A percentile compares a stretch with the other conserved stretches of the same genome.
Evolutionary conservation across 306 rosid genomes (phyloP).

Genomic region (Urtica urens): DNA sequence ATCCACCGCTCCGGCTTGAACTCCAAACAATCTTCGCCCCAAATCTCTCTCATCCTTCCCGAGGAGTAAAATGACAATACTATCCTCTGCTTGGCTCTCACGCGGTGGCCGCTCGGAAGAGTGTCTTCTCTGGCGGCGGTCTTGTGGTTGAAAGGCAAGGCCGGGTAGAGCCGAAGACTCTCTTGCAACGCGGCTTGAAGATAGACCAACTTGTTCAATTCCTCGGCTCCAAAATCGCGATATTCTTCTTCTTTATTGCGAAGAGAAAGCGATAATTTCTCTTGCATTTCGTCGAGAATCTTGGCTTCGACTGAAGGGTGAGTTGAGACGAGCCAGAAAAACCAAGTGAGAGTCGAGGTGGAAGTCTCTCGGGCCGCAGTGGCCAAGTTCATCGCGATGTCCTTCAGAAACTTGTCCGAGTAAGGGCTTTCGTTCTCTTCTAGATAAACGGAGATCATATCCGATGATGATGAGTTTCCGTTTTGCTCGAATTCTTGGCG

Average conservation of each 20-base stretch:
- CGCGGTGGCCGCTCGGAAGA: too few relatives aligned
- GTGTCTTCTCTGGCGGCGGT: too few relatives aligned
- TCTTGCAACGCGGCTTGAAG: constrained; percentile 46
- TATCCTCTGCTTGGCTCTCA: too few relatives aligned
- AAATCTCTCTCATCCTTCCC: constrained; percentile 25
- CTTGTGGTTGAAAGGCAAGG: constrained; percentile 20
- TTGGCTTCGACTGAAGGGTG: constrained; percentile 11
- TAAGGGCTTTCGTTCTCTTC: not conserved
- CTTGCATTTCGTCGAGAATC: constrained; percentile 19
- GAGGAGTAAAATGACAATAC: too few relatives aligned
- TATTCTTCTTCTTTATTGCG: too few relatives aligned
- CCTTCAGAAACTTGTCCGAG: constrained; percentile 19
- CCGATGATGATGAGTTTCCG: not conserved
- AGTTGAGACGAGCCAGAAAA: constrained; percentile 16
- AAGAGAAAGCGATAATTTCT: not conserved
- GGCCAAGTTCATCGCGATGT: constrained; percentile 8
- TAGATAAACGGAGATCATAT: constrained; percentile 16
- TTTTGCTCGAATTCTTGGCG: not conserved
- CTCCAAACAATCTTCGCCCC: constrained; percentile 47
- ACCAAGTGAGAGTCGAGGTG: constrained; percentile 15
- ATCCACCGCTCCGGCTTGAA: constrained; percentile 69
- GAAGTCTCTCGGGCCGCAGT: constrained; percentile 16
- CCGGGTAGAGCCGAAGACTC: constrained; percentile 40
- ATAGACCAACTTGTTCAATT: constrained; percentile 19
- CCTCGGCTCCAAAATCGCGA: not conserved